These are phyloP conservation scores for Vicia faba DNA, from an alignment of 306 rosid species.

Conservation along the genomic window DNA sequence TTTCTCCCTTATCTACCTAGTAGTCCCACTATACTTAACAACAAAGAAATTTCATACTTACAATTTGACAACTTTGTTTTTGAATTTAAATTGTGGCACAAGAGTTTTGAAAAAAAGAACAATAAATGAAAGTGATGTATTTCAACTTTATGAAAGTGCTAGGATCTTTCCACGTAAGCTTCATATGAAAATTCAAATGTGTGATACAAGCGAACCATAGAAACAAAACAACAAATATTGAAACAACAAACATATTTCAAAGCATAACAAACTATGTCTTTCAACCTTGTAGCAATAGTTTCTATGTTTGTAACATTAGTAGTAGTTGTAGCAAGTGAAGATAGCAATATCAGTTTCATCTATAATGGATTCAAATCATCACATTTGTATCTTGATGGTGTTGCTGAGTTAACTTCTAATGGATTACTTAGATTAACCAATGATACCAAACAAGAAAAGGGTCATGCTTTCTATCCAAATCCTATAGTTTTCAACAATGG, in stretches of 20 bases:
- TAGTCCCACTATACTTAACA: neutral
- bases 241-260: neutral
- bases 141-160: constrained; percentile 32
- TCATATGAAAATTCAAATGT: constrained; percentile 23
- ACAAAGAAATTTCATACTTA: neutral
- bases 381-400: constrained; percentile 51
- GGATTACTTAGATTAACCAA: constrained; percentile 68
- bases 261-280: constrained; percentile 38
- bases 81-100: neutral
- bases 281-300: constrained; percentile 28
- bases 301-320: constrained; percentile 31
- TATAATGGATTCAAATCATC: constrained; percentile 53
- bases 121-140: constrained; percentile 32
- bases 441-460: constrained; percentile 43
- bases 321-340: constrained; percentile 37
- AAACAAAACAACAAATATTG: neutral
- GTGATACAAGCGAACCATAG: constrained; percentile 1
- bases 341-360: constrained; percentile 46
- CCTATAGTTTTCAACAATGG: constrained; percentile 52
- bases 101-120: neutral
- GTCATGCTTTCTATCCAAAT: constrained; percentile 57
- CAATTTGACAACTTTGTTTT: neutral
- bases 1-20: constrained; percentile 1
- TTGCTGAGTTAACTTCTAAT: constrained; percentile 42
- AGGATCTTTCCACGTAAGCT: constrained; percentile 37